A percentile compares a stretch with the other conserved stretches of the same genome.
These are phyloP conservation scores for Debaryomyces sp. DNA, from an alignment of 1,139 yeast species.

Conservation along the genomic window DNA sequence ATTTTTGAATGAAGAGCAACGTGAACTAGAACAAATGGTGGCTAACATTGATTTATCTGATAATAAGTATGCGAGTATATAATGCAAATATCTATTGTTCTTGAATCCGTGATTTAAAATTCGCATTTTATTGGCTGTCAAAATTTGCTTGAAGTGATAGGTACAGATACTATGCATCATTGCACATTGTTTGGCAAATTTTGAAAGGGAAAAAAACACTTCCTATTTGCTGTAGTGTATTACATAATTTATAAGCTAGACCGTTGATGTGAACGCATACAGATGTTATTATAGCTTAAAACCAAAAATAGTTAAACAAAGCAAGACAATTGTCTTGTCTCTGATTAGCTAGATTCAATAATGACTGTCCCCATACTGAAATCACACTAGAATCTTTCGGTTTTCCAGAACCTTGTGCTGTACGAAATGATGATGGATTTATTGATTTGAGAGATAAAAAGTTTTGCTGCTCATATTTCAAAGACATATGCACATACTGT, in stretches of 20 bases:
- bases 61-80: conserved; percentile 3
- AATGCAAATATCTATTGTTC: background rate
- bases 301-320: background rate
- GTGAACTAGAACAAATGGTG: conserved; percentile 10
- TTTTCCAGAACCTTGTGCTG: background rate
- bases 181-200: background rate
- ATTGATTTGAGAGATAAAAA: background rate
- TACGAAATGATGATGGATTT: background rate
- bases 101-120: background rate
- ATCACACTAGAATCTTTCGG: background rate
- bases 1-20: conserved; percentile 3
- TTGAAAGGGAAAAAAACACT: background rate
- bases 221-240: background rate
- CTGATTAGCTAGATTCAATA: background rate
- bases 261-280: background rate
- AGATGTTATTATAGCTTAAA: background rate
- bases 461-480: background rate
- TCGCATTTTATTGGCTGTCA: background rate
- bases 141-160: background rate
- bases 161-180: background rate
- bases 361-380: background rate
- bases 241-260: background rate
- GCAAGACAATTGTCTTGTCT: background rate
- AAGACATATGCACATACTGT: background rate
- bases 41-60: conserved; percentile 10